These are phyloP conservation scores for Articulospora tetracladia DNA, from an alignment of 495 filamentous ascomycete species.

Conservation along the genomic window DNA sequence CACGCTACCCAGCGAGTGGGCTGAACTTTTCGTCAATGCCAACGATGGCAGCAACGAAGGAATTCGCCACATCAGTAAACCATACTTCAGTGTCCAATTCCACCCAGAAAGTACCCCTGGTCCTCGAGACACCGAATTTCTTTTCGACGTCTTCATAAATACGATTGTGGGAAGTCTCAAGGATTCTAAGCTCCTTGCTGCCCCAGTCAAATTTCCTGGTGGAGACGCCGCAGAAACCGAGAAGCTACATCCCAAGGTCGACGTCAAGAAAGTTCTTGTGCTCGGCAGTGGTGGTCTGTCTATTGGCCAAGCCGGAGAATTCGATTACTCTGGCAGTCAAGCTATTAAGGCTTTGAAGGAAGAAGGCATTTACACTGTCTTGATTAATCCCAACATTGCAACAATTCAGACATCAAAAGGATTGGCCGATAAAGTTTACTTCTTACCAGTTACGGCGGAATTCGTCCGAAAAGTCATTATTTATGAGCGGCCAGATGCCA, in stretches of 20 bases:
- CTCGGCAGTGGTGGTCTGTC: slow-evolving; percentile 91
- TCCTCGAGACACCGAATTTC: slow-evolving; percentile 91
- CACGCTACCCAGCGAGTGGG: slow-evolving; percentile 74
- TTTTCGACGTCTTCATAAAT: slow-evolving; percentile 95
- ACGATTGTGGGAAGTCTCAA: slow-evolving; percentile 65
- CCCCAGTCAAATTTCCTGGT: slow-evolving; percentile 81
- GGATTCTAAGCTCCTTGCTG: slow-evolving; percentile 55
- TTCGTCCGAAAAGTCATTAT: slow-evolving; percentile 97
- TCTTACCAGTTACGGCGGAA: slow-evolving; percentile 93
- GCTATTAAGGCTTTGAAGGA: slow-evolving; percentile 97
- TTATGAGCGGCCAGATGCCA: slow-evolving; percentile 88
- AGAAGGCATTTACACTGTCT: slow-evolving; percentile 86
- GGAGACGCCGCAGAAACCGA: slow-evolving; percentile 74
- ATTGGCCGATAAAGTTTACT: slow-evolving; percentile 96
- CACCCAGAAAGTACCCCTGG: slow-evolving; percentile 96
- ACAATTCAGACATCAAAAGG: slow-evolving; percentile 99
- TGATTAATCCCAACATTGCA: slow-evolving; percentile 98
- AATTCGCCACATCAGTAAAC: slow-evolving; percentile 78
- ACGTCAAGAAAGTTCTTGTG: slow-evolving; percentile 90
- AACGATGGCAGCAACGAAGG: slow-evolving; percentile 98
- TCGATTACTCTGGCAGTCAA: slow-evolving; percentile 94
- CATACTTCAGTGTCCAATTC: slow-evolving; percentile 98
- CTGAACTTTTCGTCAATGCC: slow-evolving; percentile 93
- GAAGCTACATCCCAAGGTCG: slow-evolving; percentile 67
- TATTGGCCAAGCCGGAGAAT: slow-evolving; percentile 96